Conservation (phyloP, 371 early-diverging fungal species). For the Thermomucor indicae-seudaticae region DNA sequence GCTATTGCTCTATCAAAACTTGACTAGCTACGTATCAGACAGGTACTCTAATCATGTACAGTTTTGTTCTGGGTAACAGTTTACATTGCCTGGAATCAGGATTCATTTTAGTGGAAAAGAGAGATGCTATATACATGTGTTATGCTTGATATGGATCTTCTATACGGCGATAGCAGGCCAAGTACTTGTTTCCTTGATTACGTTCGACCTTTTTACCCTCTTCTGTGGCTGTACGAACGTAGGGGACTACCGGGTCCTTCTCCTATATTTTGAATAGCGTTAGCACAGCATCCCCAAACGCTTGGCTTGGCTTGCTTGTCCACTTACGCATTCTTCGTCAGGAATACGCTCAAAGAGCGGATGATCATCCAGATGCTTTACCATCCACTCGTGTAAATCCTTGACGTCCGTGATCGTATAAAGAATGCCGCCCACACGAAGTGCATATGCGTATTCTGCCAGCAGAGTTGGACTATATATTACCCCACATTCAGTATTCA, state of each 20-base stretch:
- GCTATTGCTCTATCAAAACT: slow-evolving; percentile 50
- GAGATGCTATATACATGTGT: no score
- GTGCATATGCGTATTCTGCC: slow-evolving; percentile 94
- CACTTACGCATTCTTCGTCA: slow-evolving; percentile 75
- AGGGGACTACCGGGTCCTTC: slow-evolving; percentile 82
- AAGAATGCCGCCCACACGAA: slow-evolving; percentile 86
- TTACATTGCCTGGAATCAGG: no score
- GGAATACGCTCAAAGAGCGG: slow-evolving; percentile 88
- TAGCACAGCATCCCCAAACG: no score
- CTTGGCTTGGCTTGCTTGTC: no score
- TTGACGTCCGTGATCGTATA: slow-evolving; percentile 97
- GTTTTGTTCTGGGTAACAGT: no score
- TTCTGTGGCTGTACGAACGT: slow-evolving; percentile 87
- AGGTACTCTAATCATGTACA: no score
- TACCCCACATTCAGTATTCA: neutral
- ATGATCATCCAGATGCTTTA: slow-evolving; percentile 88
- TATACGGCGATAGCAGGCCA: slow-evolving; percentile 88
- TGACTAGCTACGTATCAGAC: no score
- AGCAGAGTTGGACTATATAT: slow-evolving; percentile 64
- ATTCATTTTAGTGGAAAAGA: no score
- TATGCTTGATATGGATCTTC: slow-evolving; percentile 46
- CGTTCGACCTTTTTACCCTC: slow-evolving; percentile 97
- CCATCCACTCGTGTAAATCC: slow-evolving; percentile 96
- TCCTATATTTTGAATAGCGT: slow-evolving; percentile 39
- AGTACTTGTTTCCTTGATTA: slow-evolving; percentile 91